Base-by-base conservation (phyloP, 2,329 filamentous ascomycete species). In the Emericellopsis cladophorae region DNA sequence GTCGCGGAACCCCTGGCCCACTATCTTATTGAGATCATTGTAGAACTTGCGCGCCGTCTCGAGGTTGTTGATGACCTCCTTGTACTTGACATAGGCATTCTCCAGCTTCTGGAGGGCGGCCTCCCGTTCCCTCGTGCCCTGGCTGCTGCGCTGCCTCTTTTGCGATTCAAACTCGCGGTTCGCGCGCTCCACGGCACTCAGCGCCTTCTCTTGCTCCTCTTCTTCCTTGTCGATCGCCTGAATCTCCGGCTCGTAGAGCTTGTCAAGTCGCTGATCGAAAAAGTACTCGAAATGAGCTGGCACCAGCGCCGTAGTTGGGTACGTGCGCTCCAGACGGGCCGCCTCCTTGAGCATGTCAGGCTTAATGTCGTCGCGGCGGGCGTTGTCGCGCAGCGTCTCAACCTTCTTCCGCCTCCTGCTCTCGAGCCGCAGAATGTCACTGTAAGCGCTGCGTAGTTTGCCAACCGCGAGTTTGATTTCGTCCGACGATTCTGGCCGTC, bases 11-110 rank as follows among this genome's bases (percentile, higher is more conserved):
- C 81, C 72, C 31, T 66, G 66, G 1, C 79, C 81, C 1, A 95
- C 84, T 46, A 96, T 88, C 60, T 83, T 85, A 37, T 84, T 85
- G 5, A 98, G 71, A 54, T 96, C 89, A 50, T 98, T 98, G 66
- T 96, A 98, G 57, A 98, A 98, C 57, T 92, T 95, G 40, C 90
- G 72, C 1, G 87, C 92, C 0, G 84, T 85, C 48, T 96, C 90
- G 3, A 95, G 71, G 54, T 96, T 95, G 48, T 77, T 85, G 43
- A 95, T 79, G 42, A 96, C 86, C 58, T 98, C 90, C 62, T 95
- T 95, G 67, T 96, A 96, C 62, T 90, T 93, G 60, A 88, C 79
- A 57, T 94, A 96, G 1, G 87, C 90, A 47, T 84, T 88, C 58
- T 96, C 90, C 9, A 98, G 68, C 46, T 75, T 79, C 60, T 98